A percentile compares a stretch with the other conserved stretches of the same genome.
phyloP scores from a whole-genome alignment of 495 filamentous ascomycete genomes.

The Aspergillus kassunensis region DNA sequence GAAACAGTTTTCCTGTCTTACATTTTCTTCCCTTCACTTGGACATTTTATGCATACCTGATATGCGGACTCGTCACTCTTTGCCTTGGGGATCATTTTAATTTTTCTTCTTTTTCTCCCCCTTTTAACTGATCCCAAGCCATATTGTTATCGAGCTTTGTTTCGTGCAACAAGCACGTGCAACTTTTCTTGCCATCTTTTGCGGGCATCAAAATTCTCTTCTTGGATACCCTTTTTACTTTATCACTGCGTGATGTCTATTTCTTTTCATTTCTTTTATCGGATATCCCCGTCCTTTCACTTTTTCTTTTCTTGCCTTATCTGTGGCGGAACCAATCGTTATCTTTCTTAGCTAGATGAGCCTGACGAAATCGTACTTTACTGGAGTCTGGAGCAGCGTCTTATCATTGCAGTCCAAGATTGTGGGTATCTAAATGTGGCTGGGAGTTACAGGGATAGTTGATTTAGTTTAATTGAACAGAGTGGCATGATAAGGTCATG shows the following conservation, averaged over 20 bases:
- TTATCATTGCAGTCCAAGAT: neutral
- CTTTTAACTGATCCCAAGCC: constrained; percentile 7
- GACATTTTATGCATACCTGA: constrained; percentile 7
- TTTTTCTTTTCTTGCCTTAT: constrained; percentile 4
- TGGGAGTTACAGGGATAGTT: neutral
- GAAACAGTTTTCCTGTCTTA: constrained; percentile 4
- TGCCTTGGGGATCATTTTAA: constrained; percentile 10
- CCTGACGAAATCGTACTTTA: constrained; percentile 19
- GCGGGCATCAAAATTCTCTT: constrained; percentile 21
- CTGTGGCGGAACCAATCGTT: constrained; percentile 7
- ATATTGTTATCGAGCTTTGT: constrained; percentile 10
- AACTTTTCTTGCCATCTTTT: constrained; percentile 4
- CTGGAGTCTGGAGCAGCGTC: neutral
- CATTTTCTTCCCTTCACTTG: constrained; percentile 9
- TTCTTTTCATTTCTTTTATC: constrained; percentile 11
- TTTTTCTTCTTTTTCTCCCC: constrained; percentile 9
- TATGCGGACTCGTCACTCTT: constrained; percentile 22
- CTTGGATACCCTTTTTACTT: constrained; percentile 24
- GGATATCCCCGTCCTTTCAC: neutral
- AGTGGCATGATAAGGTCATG: no score
- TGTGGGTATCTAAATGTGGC: neutral
- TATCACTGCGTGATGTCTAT: constrained; percentile 24
- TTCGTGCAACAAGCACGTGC: neutral
- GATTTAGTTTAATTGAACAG: no score
- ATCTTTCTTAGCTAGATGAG: constrained; percentile 18